These are phyloP conservation scores for Mrakiaceae sp. DNA, from an alignment of 1,284 basidiomycete genomes.

Conservation along the genomic window DNA sequence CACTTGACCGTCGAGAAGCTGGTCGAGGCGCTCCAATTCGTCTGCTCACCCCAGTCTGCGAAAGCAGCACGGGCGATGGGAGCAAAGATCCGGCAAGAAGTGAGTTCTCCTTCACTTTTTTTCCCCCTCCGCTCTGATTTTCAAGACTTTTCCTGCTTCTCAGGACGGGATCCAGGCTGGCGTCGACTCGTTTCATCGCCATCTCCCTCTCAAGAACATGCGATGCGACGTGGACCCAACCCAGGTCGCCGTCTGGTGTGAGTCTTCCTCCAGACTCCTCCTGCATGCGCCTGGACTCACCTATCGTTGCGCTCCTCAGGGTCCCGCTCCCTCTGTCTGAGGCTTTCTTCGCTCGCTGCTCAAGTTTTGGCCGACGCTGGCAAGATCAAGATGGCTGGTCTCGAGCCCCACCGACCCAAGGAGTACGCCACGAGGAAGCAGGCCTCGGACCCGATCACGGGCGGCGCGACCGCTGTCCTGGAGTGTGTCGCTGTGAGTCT, in stretches of 20 bases:
- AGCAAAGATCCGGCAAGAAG: background rate
- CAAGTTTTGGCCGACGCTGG: slow-evolving; percentile 42
- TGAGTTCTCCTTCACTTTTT: background rate
- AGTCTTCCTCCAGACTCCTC: background rate
- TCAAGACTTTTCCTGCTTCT: background rate
- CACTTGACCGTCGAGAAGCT: background rate
- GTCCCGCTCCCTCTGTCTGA: slow-evolving; percentile 44
- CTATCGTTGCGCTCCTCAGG: too few relatives aligned
- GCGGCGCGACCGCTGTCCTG: slow-evolving; percentile 42
- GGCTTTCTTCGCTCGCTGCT: slow-evolving; percentile 46
- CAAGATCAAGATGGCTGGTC: slow-evolving; percentile 37
- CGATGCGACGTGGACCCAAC: slow-evolving; percentile 46
- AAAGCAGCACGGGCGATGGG: background rate
- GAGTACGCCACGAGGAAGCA: slow-evolving; percentile 42
- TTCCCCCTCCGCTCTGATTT: background rate
- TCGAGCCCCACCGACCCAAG: slow-evolving; percentile 46
- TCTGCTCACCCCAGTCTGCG: background rate
- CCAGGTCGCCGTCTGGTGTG: slow-evolving; percentile 39
- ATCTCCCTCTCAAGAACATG: slow-evolving; percentile 52
- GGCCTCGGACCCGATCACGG: slow-evolving; percentile 40
- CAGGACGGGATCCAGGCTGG: slow-evolving; percentile 44
- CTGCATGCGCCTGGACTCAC: background rate
- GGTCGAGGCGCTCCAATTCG: background rate
- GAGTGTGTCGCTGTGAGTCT: slow-evolving; percentile 33
- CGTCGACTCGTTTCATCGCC: slow-evolving; percentile 48